Evolutionary conservation across 1,139 yeast species (phyloP), one percentile per base, ranked within the genome.

Genomic region (Hemisphaericaspora subhashii): DNA sequence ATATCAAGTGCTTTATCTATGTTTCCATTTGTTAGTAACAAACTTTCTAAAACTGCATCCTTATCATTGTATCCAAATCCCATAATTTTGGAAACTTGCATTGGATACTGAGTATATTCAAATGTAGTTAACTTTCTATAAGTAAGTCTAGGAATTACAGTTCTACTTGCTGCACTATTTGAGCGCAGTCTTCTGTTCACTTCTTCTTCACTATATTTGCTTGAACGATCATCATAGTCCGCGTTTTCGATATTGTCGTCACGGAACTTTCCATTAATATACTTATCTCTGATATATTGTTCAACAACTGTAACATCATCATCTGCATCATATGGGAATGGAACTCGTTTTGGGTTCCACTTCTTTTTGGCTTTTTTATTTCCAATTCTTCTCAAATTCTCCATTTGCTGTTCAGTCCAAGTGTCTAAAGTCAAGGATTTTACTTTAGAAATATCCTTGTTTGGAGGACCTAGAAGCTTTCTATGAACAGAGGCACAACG

Each of bases 401-500:
- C 83, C 13, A 86, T 59, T 51, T 87, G 79, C 35, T 79, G 83
- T 21, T 58, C 65, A 3, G 74, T 64, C 89, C 97, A 92, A 1
- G 74, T 70, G 55, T 92, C 98, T 53, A 89, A 72, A 1, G 95
- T 83, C 46, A 92, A 66, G 0, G 96, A 86, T 47, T 94, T 79
- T 5, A 89, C 85, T 48, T 77, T 77, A 16, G 95, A 83, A 4
- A 87, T 68, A 18, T 55, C 55, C 27, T 45, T 33, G 21, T 51
- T 42, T 2, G 83, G 64, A 3, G 68, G 64, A 0, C 95, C 95
- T 44, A 90, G 64, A 11, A 67, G 57, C 24, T 86, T 77, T 47
- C 94, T 75, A 60, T 90, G 98, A 28, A 77, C 71, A 9, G 86
- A 77, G 7, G 90, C 88, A 70, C 94, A 85, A 46, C 89, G 66